These are phyloP conservation scores for Clathrospora elynae DNA, from an alignment of 2,329 filamentous ascomycete species.

Conservation along the genomic window DNA sequence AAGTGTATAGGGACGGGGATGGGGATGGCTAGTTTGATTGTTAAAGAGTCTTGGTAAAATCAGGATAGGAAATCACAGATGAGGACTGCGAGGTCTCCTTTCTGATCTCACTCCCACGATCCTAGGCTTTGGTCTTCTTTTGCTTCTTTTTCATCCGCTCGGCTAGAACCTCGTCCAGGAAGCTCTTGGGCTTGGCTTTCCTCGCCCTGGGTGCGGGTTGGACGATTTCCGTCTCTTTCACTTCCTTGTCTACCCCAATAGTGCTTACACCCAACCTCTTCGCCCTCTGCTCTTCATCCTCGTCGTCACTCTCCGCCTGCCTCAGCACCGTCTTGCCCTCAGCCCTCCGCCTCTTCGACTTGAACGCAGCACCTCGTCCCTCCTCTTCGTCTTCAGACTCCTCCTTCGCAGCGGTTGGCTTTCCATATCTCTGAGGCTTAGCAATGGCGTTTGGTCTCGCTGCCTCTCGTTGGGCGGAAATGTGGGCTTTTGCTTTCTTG, in stretches of 20 bases:
- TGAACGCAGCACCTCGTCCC: constrained; percentile 43
- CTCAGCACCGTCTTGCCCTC: constrained; percentile 17
- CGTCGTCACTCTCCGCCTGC: constrained; percentile 14
- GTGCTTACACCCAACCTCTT: constrained; percentile 7
- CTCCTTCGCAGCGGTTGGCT: constrained; percentile 27
- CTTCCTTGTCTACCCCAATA: background rate
- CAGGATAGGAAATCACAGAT: too few relatives aligned
- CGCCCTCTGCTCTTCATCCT: constrained; percentile 17
- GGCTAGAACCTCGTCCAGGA: constrained; percentile 60
- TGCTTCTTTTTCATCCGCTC: constrained; percentile 59
- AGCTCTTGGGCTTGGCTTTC: constrained; percentile 53
- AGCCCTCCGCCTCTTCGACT: constrained; percentile 37
- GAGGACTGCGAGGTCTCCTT: too few relatives aligned
- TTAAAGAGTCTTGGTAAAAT: too few relatives aligned
- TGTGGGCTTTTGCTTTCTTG: constrained; percentile 47
- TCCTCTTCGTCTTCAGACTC: constrained; percentile 50
- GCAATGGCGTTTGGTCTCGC: constrained; percentile 27
- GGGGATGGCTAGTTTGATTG: constrained; percentile 60
- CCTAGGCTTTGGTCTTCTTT: constrained; percentile 28
- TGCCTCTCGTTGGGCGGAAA: constrained; percentile 32
- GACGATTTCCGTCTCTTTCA: constrained; percentile 3
- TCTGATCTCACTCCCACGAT: too few relatives aligned
- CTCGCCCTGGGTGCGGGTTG: constrained; percentile 23
- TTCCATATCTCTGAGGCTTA: constrained; percentile 34
- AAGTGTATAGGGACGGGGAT: constrained; percentile 73